Evolutionary conservation across 805 yeast species (phyloP), one percentile per base, ranked within the genome.

Genomic region (Kodamaea sagamina): DNA sequence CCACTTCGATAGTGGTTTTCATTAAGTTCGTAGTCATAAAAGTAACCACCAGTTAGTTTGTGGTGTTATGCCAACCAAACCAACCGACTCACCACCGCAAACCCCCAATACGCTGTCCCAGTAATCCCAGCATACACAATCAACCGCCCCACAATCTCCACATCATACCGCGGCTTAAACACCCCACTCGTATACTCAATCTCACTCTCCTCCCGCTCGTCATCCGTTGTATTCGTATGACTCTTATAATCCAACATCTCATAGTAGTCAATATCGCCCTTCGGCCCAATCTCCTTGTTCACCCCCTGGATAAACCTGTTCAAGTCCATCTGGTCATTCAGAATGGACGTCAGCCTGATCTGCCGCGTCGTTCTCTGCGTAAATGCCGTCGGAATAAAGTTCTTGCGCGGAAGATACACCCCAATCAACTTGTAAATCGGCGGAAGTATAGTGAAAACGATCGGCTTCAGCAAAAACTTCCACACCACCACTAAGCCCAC

Each of bases 121-220:
- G 93, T 76, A 21, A 92, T 79, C 0, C 98, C 98, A 1, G 86
- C 83, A 63, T 92, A 92, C 1, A 89, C 86, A 12, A 85, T 63
- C 48, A 86, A 67, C 54, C 95, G 74, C 7, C 93, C 89, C 24
- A 87, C 63, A 3, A 88, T 85, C 48, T 85, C 92, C 22, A 85
- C 82, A 44, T 82, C 89, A 52, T 84, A 82, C 38, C 90, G 73
- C 2, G 80, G 75, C 44, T 72, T 72, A 54, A 77, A 78, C 0
- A 80, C 85, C 11, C 75, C 78, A 49, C 51, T 41, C 27, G 31
- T 39, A 36, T 41, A 71, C 65, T 12, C 62, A 52, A 31, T 57
- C 56, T 32, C 59, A 50, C 34, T 43, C 21, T 46, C 50, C 2
- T 41, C 47, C 10, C 24, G 19, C 18, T 47, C 38, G 11, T 43